These are phyloP conservation scores for Protea cynaroides DNA, from an alignment of 164 flowering plant genomes.

Conservation along the genomic window DNA sequence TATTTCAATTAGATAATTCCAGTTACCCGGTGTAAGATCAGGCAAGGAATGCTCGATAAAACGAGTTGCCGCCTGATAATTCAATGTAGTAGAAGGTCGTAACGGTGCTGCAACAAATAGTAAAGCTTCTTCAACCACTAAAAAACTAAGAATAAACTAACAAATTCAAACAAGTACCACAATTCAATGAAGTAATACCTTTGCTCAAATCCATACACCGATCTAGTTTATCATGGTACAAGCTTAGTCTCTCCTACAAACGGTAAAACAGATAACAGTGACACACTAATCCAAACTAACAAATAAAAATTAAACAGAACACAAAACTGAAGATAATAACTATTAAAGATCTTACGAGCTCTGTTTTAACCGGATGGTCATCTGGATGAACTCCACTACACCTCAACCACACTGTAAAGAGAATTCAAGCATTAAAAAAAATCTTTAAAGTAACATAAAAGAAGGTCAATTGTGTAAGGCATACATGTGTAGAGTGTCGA, in stretches of 20 bases:
- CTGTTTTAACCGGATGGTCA: constrained; percentile 71
- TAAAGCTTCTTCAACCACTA: constrained; percentile 4
- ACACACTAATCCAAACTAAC: constrained; percentile 2
- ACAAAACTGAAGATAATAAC: background rate
- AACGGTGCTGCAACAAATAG: constrained; percentile 55
- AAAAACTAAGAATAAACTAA: background rate
- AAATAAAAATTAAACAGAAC: background rate
- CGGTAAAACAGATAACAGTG: background rate
- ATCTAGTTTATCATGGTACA: constrained; percentile 77
- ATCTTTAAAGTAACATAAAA: background rate
- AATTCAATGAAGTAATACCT: constrained; percentile 37
- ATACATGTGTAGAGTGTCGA: constrained; percentile 54
- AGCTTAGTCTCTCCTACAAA: constrained; percentile 69
- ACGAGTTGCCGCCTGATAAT: constrained; percentile 80
- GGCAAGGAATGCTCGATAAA: constrained; percentile 94
- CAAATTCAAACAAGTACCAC: background rate
- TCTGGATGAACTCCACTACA: constrained; percentile 71
- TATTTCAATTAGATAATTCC: background rate
- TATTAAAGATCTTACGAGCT: constrained; percentile 53
- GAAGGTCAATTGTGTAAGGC: background rate
- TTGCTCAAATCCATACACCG: constrained; percentile 49
- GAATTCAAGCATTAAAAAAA: constrained; percentile 1
- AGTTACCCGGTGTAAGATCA: constrained; percentile 72
- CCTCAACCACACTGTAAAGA: constrained; percentile 64
- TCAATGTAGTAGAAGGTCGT: constrained; percentile 71